Evolutionary conservation across 495 filamentous ascomycete genomes (phyloP).

Genomic region (Aspergillus baeticus): DNA sequence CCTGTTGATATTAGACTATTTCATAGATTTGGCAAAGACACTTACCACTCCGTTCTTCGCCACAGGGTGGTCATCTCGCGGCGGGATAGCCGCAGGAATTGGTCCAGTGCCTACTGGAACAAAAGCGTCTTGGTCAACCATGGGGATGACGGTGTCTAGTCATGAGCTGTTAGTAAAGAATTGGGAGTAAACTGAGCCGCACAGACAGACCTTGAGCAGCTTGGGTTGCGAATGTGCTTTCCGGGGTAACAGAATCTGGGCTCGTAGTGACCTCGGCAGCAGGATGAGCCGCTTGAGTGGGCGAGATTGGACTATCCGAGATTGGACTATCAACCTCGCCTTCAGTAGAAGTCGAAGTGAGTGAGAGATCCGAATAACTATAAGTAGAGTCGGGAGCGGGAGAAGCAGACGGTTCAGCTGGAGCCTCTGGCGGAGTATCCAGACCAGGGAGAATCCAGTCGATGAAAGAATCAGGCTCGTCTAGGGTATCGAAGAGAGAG

Average conservation of each 20-base stretch:
- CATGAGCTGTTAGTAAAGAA: background rate
- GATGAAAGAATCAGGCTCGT: conserved; percentile 22
- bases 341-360: background rate
- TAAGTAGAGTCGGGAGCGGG: background rate
- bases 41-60: conserved; percentile 48
- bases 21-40: conserved; percentile 6
- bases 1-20: conserved; percentile 18
- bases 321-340: background rate
- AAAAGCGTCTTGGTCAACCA: conserved; percentile 45
- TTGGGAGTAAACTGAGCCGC: background rate
- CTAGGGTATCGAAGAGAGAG: conserved; percentile 25
- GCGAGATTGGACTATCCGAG: background rate
- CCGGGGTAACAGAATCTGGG: background rate
- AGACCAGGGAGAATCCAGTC: conserved; percentile 12
- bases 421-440: background rate
- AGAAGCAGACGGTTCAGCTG: conserved; percentile 7
- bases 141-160: background rate
- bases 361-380: background rate
- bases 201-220: background rate
- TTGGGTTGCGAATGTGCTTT: background rate
- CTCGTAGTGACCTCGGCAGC: background rate
- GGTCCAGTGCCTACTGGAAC: conserved; percentile 60
- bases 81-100: conserved; percentile 53
- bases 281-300: background rate
- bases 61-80: conserved; percentile 52